Percentiles rank a stretch among this genome's conserved stretches.
phyloP scores from a whole-genome alignment of 208 protist genomes.

The Leishmania amazonensis region DNA sequence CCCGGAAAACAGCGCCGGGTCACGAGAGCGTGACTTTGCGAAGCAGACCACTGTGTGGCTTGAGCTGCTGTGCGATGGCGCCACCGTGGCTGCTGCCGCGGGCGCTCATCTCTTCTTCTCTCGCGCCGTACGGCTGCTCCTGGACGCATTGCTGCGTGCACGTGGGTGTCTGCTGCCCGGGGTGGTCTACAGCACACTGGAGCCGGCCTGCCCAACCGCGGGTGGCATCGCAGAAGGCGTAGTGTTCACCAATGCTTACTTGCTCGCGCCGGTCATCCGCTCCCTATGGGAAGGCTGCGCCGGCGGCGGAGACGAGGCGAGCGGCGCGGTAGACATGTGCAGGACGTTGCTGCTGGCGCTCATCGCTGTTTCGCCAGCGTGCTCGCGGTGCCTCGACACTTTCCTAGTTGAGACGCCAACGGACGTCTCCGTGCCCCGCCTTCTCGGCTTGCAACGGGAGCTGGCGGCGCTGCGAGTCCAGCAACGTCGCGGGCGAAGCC shows the following conservation, averaged over 20 bases:
- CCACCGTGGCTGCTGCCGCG: not conserved
- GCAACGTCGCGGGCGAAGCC: constrained; percentile 5
- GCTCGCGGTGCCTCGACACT: constrained; percentile 23
- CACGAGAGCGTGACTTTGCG: constrained; percentile 19
- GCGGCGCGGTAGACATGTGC: not conserved
- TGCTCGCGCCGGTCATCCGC: constrained; percentile 12
- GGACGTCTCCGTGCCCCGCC: constrained; percentile 14
- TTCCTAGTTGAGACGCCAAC: constrained; percentile 11
- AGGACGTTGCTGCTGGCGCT: constrained; percentile 13
- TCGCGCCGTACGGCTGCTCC: constrained; percentile 17
- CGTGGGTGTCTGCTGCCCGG: constrained; percentile 27
- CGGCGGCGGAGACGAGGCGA: not conserved
- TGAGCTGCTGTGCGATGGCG: constrained; percentile 2
- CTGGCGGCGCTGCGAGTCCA: constrained; percentile 12
- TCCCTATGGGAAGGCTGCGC: constrained; percentile 20
- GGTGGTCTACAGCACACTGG: constrained; percentile 12
- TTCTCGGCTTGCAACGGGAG: constrained; percentile 16
- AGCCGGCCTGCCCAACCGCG: not conserved
- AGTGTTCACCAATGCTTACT: constrained; percentile 6
- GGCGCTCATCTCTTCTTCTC: constrained; percentile 13
- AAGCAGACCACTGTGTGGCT: constrained; percentile 18
- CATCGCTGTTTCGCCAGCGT: constrained; percentile 23
- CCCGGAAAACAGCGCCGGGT: constrained; percentile 10
- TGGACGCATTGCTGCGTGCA: constrained; percentile 16
- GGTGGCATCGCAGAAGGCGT: constrained; percentile 13